These are phyloP conservation scores for Reutealis trisperma DNA, from an alignment of 345 rosid genomes.

Conservation along the genomic window DNA sequence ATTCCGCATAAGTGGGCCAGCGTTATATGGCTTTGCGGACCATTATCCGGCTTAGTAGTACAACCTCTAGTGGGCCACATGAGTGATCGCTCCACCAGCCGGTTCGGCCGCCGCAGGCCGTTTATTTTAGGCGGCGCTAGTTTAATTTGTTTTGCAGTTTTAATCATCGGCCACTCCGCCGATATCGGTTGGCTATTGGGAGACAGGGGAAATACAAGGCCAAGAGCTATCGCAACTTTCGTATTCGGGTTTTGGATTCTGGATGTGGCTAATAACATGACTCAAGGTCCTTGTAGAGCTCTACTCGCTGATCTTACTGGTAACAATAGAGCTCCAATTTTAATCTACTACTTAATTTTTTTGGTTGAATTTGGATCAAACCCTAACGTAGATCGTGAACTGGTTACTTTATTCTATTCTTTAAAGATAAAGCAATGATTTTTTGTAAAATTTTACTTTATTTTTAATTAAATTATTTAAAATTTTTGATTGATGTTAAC, in stretches of 20 bases:
- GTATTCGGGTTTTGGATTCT: conserved; percentile 94
- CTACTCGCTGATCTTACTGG: conserved; percentile 96
- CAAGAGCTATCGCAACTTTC: conserved; percentile 73
- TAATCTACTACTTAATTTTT: neutral
- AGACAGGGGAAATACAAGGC: conserved; percentile 53
- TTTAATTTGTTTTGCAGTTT: conserved; percentile 58
- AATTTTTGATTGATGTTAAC: conserved; percentile 5
- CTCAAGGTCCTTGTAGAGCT: conserved; percentile 97
- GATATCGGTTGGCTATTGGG: conserved; percentile 91
- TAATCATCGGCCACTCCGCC: conserved; percentile 78
- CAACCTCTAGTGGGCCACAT: conserved; percentile 92
- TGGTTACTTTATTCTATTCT: neutral
- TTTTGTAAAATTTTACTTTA: neutral
- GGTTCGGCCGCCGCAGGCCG: conserved; percentile 90
- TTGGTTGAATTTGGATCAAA: neutral
- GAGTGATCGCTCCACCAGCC: conserved; percentile 85
- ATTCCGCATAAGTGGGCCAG: conserved; percentile 98
- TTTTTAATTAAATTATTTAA: neutral
- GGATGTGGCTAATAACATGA: conserved; percentile 87
- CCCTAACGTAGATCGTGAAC: neutral
- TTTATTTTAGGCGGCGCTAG: conserved; percentile 66
- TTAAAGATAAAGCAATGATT: neutral
- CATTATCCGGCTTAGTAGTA: conserved; percentile 84
- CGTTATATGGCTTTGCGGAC: conserved; percentile 95
- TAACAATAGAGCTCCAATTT: conserved; percentile 24